A percentile compares a stretch with the other conserved stretches of the same genome.
phyloP scores from a whole-genome alignment of 352 stramenopile genomes.

The Phytopythium sindhum region DNA sequence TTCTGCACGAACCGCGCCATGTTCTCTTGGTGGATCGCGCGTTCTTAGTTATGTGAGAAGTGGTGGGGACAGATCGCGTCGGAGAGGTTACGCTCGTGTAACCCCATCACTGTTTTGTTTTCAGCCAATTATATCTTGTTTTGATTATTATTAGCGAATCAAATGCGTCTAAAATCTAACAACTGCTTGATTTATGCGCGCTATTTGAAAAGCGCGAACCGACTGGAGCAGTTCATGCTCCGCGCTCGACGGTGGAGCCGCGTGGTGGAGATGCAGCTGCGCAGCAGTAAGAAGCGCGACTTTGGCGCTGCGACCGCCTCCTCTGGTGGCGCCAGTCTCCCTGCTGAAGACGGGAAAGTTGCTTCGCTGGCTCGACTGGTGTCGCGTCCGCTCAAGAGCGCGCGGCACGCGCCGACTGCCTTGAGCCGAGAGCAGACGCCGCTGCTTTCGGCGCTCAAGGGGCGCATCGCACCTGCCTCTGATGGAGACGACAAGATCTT shows the following conservation, averaged over 20 bases:
- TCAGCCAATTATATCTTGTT: not conserved
- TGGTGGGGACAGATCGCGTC: not conserved
- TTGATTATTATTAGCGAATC: not conserved
- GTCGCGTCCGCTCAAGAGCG: constrained; percentile 11
- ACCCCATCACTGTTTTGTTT: not conserved
- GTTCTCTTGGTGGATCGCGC: not conserved
- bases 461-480: not conserved
- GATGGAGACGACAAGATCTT: constrained; percentile 29
- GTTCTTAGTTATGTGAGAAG: not conserved
- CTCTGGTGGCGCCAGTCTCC: not conserved
- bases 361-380: not conserved
- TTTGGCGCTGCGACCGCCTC: constrained; percentile 12
- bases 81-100: not conserved
- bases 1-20: constrained; percentile 44
- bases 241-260: not conserved
- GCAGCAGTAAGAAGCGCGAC: constrained; percentile 29
- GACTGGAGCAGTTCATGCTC: not conserved
- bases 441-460: constrained; percentile 2
- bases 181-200: not conserved
- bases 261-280: constrained; percentile 30
- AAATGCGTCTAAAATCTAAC: not conserved
- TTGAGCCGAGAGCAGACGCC: not conserved
- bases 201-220: not conserved
- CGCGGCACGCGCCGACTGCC: not conserved
- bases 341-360: not conserved